Percentiles rank a stretch among this genome's conserved stretches.
These are phyloP conservation scores for Cytospora mali DNA, from an alignment of 2,329 filamentous ascomycete species.

Conservation along the genomic window DNA sequence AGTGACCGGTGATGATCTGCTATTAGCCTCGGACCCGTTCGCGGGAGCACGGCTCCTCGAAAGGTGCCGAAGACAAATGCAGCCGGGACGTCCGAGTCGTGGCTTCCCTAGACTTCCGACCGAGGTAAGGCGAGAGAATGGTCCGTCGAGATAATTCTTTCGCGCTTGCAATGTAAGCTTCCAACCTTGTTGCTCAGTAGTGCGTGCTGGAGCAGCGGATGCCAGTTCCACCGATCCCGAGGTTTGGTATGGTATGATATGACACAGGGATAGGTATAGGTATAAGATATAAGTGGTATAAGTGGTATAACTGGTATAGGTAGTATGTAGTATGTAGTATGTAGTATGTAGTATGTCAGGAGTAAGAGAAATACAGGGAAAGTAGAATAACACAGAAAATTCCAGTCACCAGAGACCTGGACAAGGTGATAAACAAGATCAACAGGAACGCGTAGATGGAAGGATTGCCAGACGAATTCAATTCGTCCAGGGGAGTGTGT, in stretches of 20 bases:
- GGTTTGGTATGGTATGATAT: too few species aligned
- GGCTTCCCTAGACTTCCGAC: not conserved
- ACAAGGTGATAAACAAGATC: too few species aligned
- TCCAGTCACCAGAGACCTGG: too few species aligned
- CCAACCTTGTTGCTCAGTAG: too few species aligned
- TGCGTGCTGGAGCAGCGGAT: not conserved
- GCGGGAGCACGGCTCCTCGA: not conserved
- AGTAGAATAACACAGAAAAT: too few species aligned
- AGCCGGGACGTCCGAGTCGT: not conserved
- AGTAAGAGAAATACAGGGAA: not conserved
- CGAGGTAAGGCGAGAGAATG: not conserved
- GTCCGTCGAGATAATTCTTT: too few species aligned
- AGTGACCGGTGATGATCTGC: constrained; percentile 2
- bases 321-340: too few species aligned
- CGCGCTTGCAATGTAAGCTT: too few species aligned
- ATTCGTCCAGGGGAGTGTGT: not conserved
- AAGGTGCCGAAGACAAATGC: not conserved
- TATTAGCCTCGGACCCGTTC: constrained; percentile 6
- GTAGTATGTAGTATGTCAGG: not conserved
- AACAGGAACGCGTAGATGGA: too few species aligned
- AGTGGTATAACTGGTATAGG: too few species aligned
- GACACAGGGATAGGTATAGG: not conserved
- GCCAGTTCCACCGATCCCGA: not conserved
- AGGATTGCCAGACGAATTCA: too few species aligned
- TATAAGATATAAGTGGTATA: not conserved